Percentiles rank a stretch among this genome's conserved stretches.
These are phyloP conservation scores for Blastocystis sp. DNA, from an alignment of 352 stramenopile genomes.

Conservation along the genomic window DNA sequence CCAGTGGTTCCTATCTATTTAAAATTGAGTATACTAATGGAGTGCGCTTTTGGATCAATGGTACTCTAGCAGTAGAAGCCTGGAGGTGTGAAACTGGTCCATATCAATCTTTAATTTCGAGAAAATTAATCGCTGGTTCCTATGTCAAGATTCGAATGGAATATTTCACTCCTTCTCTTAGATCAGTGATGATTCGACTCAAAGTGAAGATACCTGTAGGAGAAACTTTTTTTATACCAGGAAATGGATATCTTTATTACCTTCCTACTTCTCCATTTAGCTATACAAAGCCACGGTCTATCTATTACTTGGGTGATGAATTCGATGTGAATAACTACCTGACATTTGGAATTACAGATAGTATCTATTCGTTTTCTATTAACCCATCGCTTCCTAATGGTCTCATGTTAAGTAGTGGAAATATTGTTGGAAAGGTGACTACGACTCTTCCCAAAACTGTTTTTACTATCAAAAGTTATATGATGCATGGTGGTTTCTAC, in stretches of 20 bases:
- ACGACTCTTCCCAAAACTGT: not conserved
- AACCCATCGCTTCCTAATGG: not conserved
- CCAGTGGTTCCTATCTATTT: not conserved
- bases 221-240: not conserved
- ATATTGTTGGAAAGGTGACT: not conserved
- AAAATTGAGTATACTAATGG: not conserved
- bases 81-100: not conserved
- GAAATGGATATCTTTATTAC: not conserved
- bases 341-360: not conserved
- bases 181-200: not conserved
- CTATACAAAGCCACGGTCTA: not conserved
- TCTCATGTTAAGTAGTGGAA: not conserved
- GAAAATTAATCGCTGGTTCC: too few relatives aligned
- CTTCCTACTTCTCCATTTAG: not conserved
- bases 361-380: not conserved
- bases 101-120: too few relatives aligned
- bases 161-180: not conserved
- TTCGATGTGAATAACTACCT: not conserved
- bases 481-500: not conserved
- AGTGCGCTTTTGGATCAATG: not conserved
- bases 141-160: not conserved
- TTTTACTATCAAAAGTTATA: not conserved
- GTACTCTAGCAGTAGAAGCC: not conserved
- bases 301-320: not conserved
- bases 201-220: not conserved